Base-by-base conservation (phyloP, 495 filamentous ascomycete species). In the Trypethelium eluteriae region DNA sequence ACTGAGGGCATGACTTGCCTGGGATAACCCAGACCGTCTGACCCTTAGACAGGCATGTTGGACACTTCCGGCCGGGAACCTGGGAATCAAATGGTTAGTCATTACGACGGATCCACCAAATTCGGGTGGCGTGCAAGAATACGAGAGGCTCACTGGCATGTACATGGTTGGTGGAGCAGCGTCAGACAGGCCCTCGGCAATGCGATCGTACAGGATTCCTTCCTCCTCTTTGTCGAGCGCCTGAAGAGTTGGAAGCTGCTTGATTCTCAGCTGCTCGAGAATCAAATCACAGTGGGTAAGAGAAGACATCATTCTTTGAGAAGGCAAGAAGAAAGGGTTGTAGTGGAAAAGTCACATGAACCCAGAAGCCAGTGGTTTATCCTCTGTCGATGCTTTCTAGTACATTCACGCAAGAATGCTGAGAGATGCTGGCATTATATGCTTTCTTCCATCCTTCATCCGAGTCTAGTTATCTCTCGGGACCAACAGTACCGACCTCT, bases 1-100 rank as follows among this genome's bases (percentile, higher is more conserved):
- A 78, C 62, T 73, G 63, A 5, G 76, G 76, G 63, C 76, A 78
- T 44, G 68, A 69, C 68, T 78, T 78, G 34, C 75, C 75, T 2
- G 74, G 76, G 50, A 78, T 76, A 56, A 78, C 76, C 76, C 76
- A 78, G 7, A 76, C 72, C 3, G 73, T 75, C 36, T 74, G 64
- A 16, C 74, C 74, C 41, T 71, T 72, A 16, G 69, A 62, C 25
- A 74, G 64, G 64, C 76, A 78, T 49, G 68, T 66, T 2, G 76
- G 76, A 66, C 76, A 78, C 2, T 71, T 71, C 11, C 71, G 66
- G 25, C 76, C 74, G 34, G 76, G 76, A n/a, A 76, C 73, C 76
- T 78, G 64, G 12, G 25, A 25, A 10, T 9, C 10, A 3, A 50
- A 11, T 32, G 6, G 41, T 64, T 49, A 70, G 62, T 25, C 38